Base-by-base conservation (phyloP, 495 filamentous ascomycete genomes). In the Lindgomyces ingoldianus region DNA sequence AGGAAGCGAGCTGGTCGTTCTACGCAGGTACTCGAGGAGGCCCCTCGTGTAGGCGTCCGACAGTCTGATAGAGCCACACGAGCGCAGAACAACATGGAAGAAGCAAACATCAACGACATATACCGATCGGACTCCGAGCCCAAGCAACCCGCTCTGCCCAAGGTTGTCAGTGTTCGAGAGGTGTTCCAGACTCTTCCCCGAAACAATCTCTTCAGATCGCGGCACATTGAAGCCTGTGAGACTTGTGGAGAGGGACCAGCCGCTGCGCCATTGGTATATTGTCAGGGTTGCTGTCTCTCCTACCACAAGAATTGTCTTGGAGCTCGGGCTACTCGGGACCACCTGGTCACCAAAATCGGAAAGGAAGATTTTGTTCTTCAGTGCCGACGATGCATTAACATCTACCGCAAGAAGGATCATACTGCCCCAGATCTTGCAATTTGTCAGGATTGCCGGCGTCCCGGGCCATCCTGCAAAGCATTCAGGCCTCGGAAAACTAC, bases 311-410 rank as follows among this genome's bases (percentile, higher is more conserved):
- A 67, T 30, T 99, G 95, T 71, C 79, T 99, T 14, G 91, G 92
- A 19, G 73, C 78, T n/a, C 85, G 93, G 18, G 82, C 77, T 29
- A 73, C 66, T 11, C 82, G 95, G 45, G 91, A 96, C 4, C 94
- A 98, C 75, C 79, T 93, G n/a, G 91, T 95, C 24, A 97, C 94
- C n/a, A 98, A 96, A 73, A 78, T 97, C 49, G 84, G 77, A 3
- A 77, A 85, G 3, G 85, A 87, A 14, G 78, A 88, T 16, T 97
- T 94, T 68, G 86, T 98, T 41, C 77, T 98, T 36, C 95, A 99
- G 73, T 99, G 95, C 74, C 86, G 85, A 59, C 89, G 87, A 44
- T 99, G 95, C 70, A 78, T 97, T 45, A 85, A 88, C 22, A 70
- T 77, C 18, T 75, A 85, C 36, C 78, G 80, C 54, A 82, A 83